Evolutionary conservation across 805 yeast species (phyloP).

Genomic region (Zygosaccharomyces pseudorouxii): DNA sequence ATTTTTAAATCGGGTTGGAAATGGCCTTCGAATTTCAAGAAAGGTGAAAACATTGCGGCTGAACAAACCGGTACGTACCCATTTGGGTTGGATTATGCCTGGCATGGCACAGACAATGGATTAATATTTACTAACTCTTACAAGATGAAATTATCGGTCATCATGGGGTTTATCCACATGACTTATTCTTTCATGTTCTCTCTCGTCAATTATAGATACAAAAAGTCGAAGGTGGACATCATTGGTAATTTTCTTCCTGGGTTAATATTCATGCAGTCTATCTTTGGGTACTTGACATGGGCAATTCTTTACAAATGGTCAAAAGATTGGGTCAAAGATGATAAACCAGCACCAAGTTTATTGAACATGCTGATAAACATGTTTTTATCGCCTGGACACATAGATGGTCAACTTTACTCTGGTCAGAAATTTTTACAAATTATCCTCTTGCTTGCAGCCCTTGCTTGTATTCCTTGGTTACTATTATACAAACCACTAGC

Average conservation of each 20-base stretch:
- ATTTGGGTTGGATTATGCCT: constrained; percentile 85
- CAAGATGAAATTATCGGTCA: constrained; percentile 92
- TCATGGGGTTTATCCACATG: constrained; percentile 96
- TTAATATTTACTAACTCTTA: constrained; percentile 89
- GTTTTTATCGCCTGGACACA: constrained; percentile 89
- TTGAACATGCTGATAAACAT: constrained; percentile 91
- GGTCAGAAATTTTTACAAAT: constrained; percentile 80
- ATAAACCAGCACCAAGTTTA: constrained; percentile 82
- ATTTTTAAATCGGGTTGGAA: constrained; percentile 87
- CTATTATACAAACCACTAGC: constrained; percentile 78
- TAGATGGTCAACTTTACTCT: constrained; percentile 72
- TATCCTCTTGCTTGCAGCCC: constrained; percentile 65
- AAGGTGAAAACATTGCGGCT: constrained; percentile 68
- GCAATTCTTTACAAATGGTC: constrained; percentile 92
- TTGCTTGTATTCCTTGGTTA: constrained; percentile 90
- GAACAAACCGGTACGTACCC: constrained; percentile 63
- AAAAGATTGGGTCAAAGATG: constrained; percentile 80
- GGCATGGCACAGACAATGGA: constrained; percentile 97
- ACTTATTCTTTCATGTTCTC: constrained; percentile 82
- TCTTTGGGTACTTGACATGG: constrained; percentile 85
- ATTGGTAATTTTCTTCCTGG: constrained; percentile 95
- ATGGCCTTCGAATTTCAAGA: constrained; percentile 75
- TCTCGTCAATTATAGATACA: constrained; percentile 68
- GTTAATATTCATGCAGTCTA: constrained; percentile 89
- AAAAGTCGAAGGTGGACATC: constrained; percentile 70